These are phyloP conservation scores for Salvia hispanica DNA, from an alignment of 257 asterid species.

Conservation along the genomic window DNA sequence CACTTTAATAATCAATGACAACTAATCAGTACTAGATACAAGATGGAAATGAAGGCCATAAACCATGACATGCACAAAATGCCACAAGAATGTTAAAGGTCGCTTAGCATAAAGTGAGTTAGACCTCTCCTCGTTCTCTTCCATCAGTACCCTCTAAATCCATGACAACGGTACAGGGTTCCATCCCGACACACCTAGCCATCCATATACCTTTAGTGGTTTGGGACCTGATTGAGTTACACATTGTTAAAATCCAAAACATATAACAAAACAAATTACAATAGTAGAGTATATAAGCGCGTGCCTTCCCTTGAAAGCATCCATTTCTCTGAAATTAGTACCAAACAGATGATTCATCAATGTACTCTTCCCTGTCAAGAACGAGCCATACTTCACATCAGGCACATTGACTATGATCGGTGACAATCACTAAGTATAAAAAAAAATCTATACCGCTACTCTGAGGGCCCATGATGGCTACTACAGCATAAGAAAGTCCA, in stretches of 20 bases:
- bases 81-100: not conserved
- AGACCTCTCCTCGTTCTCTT: constrained; percentile 99
- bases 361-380: constrained; percentile 88
- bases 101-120: constrained; percentile 22
- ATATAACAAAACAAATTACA: constrained; percentile 14
- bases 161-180: constrained; percentile 86
- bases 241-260: constrained; percentile 29
- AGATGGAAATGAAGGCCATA: constrained; percentile 13
- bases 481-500: constrained; percentile 96
- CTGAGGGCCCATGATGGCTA: constrained; percentile 99
- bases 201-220: constrained; percentile 77
- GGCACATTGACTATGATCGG: constrained; percentile 10
- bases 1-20: constrained; percentile 22
- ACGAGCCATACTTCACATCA: constrained; percentile 20
- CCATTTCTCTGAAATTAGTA: constrained; percentile 92
- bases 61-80: constrained; percentile 10
- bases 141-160: constrained; percentile 99
- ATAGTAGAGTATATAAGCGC: constrained; percentile 34
- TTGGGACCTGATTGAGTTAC: constrained; percentile 64
- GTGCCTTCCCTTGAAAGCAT: constrained; percentile 87
- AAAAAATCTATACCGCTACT: constrained; percentile 78
- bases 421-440: constrained; percentile 18
- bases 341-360: constrained; percentile 77
- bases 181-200: constrained; percentile 77
- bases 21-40: not conserved